phyloP scores from a whole-genome alignment of 2,329 filamentous ascomycete species.

The Fusarium pilosicola region DNA sequence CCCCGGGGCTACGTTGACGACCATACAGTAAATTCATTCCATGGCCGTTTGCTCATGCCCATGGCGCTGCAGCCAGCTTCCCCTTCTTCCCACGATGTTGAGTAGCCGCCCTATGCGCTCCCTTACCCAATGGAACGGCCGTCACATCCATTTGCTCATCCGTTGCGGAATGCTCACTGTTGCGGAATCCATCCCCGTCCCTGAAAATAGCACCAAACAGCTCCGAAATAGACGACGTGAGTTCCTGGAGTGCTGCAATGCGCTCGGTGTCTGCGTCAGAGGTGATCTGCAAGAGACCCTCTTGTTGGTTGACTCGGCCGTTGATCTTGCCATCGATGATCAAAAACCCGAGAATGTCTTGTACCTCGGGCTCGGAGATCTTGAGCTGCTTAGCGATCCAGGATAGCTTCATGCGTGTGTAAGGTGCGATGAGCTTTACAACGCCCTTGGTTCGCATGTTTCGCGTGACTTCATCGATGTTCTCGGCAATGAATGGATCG shows the following conservation, averaged over 20 bases:
- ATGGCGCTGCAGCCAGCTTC: conserved; percentile 23
- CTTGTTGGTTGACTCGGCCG: conserved; percentile 89
- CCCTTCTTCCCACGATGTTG: conserved; percentile 37
- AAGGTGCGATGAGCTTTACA: conserved; percentile 91
- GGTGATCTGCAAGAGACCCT: conserved; percentile 83
- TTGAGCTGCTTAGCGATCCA: conserved; percentile 91
- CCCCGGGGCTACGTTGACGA: not conserved
- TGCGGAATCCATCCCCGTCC: conserved; percentile 77
- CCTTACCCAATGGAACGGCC: conserved; percentile 33
- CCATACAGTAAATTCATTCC: not conserved
- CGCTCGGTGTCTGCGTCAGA: conserved; percentile 79
- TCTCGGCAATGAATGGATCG: conserved; percentile 97
- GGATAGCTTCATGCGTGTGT: conserved; percentile 87
- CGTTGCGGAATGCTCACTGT: conserved; percentile 36
- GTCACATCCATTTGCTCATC: conserved; percentile 48
- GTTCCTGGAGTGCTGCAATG: conserved; percentile 75
- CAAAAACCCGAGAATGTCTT: conserved; percentile 94
- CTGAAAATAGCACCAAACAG: conserved; percentile 79
- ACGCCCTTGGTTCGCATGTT: conserved; percentile 98
- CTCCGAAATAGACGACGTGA: conserved; percentile 74
- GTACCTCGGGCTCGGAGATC: conserved; percentile 85
- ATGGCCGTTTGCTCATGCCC: conserved; percentile 20
- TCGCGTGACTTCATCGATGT: conserved; percentile 97
- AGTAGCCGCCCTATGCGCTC: not conserved
- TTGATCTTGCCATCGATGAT: conserved; percentile 90